Evolutionary conservation across 129 eudicot species (phyloP), one percentile per base, ranked within the genome.

Genomic region (Deinandra increscens): DNA sequence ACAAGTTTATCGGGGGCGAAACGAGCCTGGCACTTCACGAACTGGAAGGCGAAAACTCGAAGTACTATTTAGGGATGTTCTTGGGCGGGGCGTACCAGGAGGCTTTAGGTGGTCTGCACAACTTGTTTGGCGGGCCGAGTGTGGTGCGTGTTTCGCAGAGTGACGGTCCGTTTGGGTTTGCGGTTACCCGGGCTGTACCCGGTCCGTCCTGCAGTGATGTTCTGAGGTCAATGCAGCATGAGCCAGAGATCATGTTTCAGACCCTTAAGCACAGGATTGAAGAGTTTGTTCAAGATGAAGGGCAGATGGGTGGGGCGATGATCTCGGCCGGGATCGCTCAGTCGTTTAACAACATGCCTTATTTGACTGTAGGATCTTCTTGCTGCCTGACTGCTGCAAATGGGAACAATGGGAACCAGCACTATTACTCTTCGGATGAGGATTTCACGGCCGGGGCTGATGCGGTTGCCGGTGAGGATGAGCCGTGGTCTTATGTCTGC

Each of bases 41-140:
- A 39, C 42, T 89, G 80, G 84, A 74, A 53, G 87, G 87, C 0
- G 79, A 66, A 20, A 73, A 80, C 11, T 73, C 69, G 58, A 58
- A 79, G 22, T 94, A 94, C 71, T 94, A 84, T 75, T 65, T 94
- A 22, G 99, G 99, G 56, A 94, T 94, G 99, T 94, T 94, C 71
- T 77, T 94, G 60, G 99, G 99, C 22, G 99, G 99, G 64, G 99
- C 99, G 56, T 94, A 94, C 49, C 81, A 94, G 80, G 99, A 94
- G 77, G 90, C 97, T 22, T 84, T 94, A 7, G 99, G 99, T 0
- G 96, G 99, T 13, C n/a, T 89, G 3, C 99, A 94, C 75, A 94
- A 94, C 74, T 68, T 94, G 74, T 94, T 94, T 64, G 99, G 99
- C 23, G 97, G 96, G 4, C 99, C 99, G 0, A 94, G 99, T 66